Conservation (phyloP, 2,329 filamentous ascomycete genomes). For the Sclerotiophoma versabilis region DNA sequence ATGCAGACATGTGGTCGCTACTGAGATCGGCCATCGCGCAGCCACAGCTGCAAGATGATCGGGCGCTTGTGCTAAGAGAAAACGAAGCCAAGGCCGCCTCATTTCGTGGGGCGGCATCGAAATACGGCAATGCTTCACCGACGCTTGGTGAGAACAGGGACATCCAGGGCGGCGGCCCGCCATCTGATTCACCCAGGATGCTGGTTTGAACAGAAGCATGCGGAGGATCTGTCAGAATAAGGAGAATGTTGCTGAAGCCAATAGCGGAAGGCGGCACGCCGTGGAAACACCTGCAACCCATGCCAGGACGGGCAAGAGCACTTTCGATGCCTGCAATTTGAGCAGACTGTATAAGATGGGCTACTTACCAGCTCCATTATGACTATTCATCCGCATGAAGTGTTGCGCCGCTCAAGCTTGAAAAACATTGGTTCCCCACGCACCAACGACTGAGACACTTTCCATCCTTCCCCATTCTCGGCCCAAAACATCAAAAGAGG, state of each 20-base stretch:
- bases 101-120: conserved; percentile 21
- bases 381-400: conserved; percentile 36
- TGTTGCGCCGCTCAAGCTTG: conserved; percentile 30
- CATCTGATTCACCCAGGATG: conserved; percentile 38
- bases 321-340: conserved; percentile 24
- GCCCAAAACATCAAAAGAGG: conserved; percentile 26
- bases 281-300: conserved; percentile 39
- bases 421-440: conserved; percentile 36
- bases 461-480: conserved; percentile 24
- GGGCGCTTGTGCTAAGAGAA: conserved; percentile 24
- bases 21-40: conserved; percentile 42
- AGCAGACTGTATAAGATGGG: conserved; percentile 46
- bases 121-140: conserved; percentile 21
- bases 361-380: conserved; percentile 33
- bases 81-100: conserved; percentile 26
- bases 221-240: conserved; percentile 34
- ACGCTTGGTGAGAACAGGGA: conserved; percentile 27
- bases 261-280: conserved; percentile 44
- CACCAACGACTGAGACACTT: conserved; percentile 38
- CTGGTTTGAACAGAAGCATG: conserved; percentile 34
- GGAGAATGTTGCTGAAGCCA: conserved; percentile 41
- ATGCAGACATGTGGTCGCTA: conserved; percentile 27
- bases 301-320: conserved; percentile 43
- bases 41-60: conserved; percentile 29
- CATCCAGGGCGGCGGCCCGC: conserved; percentile 23